Evolutionary conservation across 1,284 basidiomycete genomes (phyloP), one percentile per base, ranked within the genome.

Genomic region (Vanrija pseudolonga): DNA sequence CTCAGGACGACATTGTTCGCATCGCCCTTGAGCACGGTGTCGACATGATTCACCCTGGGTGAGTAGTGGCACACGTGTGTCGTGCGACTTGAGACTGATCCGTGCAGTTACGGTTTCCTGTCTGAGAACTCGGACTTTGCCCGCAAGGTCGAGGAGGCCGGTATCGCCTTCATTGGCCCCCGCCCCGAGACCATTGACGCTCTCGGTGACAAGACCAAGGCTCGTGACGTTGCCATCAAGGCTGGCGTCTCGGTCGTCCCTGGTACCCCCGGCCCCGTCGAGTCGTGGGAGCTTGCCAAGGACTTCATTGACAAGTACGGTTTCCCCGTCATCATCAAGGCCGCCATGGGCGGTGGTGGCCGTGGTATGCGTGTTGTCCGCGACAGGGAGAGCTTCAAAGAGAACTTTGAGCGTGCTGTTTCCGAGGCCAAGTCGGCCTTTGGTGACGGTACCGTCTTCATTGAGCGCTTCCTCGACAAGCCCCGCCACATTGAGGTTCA

Each of bases 31-130:
- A 98, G 77, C 92, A 97, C 78, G 91, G 90, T 40, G 95, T 98
- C 40, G 94, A 98, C 75, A 98, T 98, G 95, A 98, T 99, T 73
- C 96, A 98, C 78, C 94, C 94, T 17, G 92, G 92, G 89, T 92
- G 69, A 71, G 83, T 68, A 71, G 83, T 68, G 6, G 6, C 9
- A 32, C 32, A 32, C 32, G 32, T 32, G 39, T 40, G 28, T 47
- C 24, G 26, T 8, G 32, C 11, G 18, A 4, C 11, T 42, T 11
- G 26, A 26, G 11, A 47, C 47, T 24, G 40, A 32, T 48, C 40
- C 51, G 24, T 4, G n/a, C 56, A 94, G 91, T 57, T 98, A 98
- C 74, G 95, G 95, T 57, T 99, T 99, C 85, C 81, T 99, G 26
- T 90, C 93, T 45, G 96, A 99, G 79, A 98, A 98, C 77, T 92